phyloP scores from a whole-genome alignment of 2,329 filamentous ascomycete species.

The Lithohypha guttulata region DNA sequence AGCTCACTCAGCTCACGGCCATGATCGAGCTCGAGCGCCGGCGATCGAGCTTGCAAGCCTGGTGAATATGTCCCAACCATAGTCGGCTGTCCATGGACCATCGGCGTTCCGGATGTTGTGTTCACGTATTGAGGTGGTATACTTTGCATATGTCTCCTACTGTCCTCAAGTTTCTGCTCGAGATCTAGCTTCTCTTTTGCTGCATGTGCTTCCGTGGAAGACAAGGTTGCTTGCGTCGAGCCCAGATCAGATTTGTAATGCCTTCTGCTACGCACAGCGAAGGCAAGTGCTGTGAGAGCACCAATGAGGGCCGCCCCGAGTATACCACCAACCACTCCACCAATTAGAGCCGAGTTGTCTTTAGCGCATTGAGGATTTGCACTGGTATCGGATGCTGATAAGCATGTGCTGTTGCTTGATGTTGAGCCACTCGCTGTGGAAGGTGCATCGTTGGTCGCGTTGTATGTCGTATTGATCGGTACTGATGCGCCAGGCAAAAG shows the following conservation, averaged over 20 bases:
- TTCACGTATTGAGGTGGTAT: neutral
- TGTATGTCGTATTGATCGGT: slow-evolving; percentile 13
- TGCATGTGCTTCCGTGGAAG: slow-evolving; percentile 6
- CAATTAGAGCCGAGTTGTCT: slow-evolving; percentile 6
- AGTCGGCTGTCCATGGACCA: neutral
- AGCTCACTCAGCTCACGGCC: too few relatives aligned
- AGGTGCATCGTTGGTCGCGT: neutral
- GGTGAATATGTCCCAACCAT: neutral
- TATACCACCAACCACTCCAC: slow-evolving; percentile 8
- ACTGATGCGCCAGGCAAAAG: slow-evolving; percentile 9
- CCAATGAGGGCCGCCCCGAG: slow-evolving; percentile 10
- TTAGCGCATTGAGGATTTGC: neutral
- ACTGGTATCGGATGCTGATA: neutral
- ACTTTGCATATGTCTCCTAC: neutral
- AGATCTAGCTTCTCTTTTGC: slow-evolving; percentile 10
- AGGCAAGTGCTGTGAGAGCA: slow-evolving; percentile 4
- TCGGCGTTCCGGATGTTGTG: neutral
- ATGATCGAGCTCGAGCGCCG: too few relatives aligned
- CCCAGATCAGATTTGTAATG: neutral
- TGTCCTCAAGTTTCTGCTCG: slow-evolving; percentile 11
- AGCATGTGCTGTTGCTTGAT: neutral
- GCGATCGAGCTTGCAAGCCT: neutral
- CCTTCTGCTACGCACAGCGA: slow-evolving; percentile 7
- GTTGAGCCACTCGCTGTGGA: neutral
- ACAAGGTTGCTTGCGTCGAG: slow-evolving; percentile 3